A percentile compares a stretch with the other conserved stretches of the same genome.
Conservation (phyloP, 768 basidiomycete species). For the Trametes sanguinea region DNA sequence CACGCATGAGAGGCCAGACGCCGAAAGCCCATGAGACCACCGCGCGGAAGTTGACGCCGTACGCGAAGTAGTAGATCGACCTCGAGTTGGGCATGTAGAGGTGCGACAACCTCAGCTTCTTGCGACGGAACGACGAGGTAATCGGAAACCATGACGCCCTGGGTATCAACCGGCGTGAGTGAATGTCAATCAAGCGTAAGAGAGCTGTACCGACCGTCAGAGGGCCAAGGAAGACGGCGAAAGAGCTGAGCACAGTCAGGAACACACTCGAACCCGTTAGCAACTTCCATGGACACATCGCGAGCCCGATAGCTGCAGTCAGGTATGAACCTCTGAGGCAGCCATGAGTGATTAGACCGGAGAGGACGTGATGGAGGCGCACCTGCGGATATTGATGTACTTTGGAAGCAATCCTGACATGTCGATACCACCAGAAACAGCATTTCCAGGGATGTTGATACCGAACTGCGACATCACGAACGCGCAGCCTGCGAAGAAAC, state of each 20-base stretch:
- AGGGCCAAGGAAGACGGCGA: conserved; percentile 49
- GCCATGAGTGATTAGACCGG: no score
- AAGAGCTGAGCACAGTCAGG: conserved; percentile 42
- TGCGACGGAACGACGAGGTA: conserved; percentile 29
- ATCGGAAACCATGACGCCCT: conserved; percentile 42
- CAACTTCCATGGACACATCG: conserved; percentile 48
- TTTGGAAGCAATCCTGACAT: conserved; percentile 42
- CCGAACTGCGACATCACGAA: conserved; percentile 27
- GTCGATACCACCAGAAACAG: conserved; percentile 34
- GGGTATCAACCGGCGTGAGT: neutral
- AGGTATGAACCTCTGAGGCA: conserved; percentile 37
- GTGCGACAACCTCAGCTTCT: conserved; percentile 24
- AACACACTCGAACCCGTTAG: conserved; percentile 39
- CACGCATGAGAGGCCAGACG: conserved; percentile 25
- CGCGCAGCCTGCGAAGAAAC: conserved; percentile 27
- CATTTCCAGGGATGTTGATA: conserved; percentile 30
- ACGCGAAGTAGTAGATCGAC: conserved; percentile 27
- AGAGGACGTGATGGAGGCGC: neutral
- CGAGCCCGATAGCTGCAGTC: conserved; percentile 30
- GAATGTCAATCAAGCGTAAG: neutral
- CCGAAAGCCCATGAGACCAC: conserved; percentile 28
- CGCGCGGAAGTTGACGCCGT: conserved; percentile 31
- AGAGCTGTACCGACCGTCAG: conserved; percentile 28
- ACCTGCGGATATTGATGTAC: conserved; percentile 46
- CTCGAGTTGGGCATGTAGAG: conserved; percentile 25